Evolutionary conservation across 768 basidiomycete genomes (phyloP).

Genomic region (Lentinula raphanica): DNA sequence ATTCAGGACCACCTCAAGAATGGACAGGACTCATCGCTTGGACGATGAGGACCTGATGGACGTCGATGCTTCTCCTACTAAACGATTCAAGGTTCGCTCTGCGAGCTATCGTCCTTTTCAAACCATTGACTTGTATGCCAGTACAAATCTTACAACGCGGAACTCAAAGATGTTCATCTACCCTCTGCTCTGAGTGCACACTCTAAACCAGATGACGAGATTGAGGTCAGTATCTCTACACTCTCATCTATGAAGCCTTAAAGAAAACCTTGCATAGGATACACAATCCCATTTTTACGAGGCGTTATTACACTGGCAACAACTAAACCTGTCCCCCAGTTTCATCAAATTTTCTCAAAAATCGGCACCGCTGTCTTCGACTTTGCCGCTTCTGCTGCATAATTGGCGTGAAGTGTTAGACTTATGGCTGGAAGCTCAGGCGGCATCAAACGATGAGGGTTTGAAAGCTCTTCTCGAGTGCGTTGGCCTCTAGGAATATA

Average conservation of each 20-base stretch:
- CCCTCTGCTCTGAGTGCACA: conserved; percentile 38
- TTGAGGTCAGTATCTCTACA: conserved; percentile 27
- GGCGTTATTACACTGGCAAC: conserved; percentile 68
- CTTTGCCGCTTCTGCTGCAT: conserved; percentile 77
- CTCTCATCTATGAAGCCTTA: neutral
- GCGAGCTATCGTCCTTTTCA: neutral
- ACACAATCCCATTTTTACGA: conserved; percentile 75
- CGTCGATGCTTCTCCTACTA: neutral
- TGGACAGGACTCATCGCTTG: neutral
- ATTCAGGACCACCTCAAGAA: too few species aligned
- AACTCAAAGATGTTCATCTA: conserved; percentile 44
- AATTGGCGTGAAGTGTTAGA: conserved; percentile 68
- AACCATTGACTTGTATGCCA: neutral
- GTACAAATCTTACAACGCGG: conserved; percentile 46
- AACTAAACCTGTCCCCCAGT: conserved; percentile 72
- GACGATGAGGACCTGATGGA: conserved; percentile 6
- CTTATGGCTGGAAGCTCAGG: conserved; percentile 57
- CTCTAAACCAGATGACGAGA: conserved; percentile 39
- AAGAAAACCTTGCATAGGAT: conserved; percentile 40
- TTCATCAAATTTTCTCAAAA: conserved; percentile 68
- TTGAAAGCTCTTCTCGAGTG: conserved; percentile 73
- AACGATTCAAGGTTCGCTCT: conserved; percentile 8
- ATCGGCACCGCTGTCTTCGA: conserved; percentile 57
- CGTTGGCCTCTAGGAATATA: conserved; percentile 2
- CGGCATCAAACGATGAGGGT: conserved; percentile 65